Evolutionary conservation across 345 rosid genomes (phyloP).

Genomic region (Camelina hispida): DNA sequence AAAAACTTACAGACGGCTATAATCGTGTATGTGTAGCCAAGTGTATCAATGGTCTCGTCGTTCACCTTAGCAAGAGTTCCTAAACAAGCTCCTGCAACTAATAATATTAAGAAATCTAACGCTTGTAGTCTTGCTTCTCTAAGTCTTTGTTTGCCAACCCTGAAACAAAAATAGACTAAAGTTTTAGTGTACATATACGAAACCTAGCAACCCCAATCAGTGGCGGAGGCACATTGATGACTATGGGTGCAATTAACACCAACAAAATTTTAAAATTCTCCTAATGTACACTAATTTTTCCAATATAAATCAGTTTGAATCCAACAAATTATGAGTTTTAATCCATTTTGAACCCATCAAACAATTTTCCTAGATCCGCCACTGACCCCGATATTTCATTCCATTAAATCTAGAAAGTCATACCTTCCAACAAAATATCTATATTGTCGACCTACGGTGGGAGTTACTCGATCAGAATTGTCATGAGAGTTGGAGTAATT

Average conservation of each 20-base stretch:
- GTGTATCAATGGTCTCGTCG: conserved; percentile 75
- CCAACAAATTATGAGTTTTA: no score
- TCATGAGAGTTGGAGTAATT: conserved; percentile 56
- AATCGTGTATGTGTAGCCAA: conserved; percentile 80
- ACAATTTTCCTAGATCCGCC: no score
- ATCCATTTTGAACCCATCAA: no score
- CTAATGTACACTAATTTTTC: no score
- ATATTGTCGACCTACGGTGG: conserved; percentile 63
- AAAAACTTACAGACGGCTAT: conserved; percentile 82
- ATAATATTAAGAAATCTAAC: conserved; percentile 69
- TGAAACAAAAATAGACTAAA: conserved; percentile 40
- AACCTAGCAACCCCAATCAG: not conserved
- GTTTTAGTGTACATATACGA: not conserved
- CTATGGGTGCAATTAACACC: no score
- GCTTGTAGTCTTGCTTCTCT: conserved; percentile 79
- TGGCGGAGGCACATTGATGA: no score
- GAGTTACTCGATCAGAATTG: conserved; percentile 72
- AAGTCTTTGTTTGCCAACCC: conserved; percentile 82
- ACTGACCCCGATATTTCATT: not conserved
- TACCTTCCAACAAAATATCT: conserved; percentile 88
- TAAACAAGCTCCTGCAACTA: conserved; percentile 88
- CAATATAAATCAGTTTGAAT: no score
- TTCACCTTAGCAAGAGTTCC: conserved; percentile 82
- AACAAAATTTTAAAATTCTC: no score
- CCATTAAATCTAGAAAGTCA: not conserved